phyloP scores from a whole-genome alignment of 2,329 filamentous ascomycete genomes.

The Biscogniauxia sp. region DNA sequence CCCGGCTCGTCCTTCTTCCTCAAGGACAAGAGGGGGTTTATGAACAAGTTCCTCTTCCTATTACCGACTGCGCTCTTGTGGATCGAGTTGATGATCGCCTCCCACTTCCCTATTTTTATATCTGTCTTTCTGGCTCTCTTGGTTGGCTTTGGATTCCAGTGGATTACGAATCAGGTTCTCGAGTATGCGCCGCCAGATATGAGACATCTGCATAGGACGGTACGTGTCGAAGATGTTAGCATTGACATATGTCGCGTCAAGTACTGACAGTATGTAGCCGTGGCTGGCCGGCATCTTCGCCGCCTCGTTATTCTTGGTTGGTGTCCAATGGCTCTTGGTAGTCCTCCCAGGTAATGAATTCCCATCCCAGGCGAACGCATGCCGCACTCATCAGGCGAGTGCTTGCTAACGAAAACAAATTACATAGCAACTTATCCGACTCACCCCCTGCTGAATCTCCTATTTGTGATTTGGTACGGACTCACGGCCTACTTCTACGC shows the following conservation, averaged over 20 bases:
- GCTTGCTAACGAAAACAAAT: slow-evolving; percentile 31
- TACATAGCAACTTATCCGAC: slow-evolving; percentile 58
- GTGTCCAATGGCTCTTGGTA: slow-evolving; percentile 69
- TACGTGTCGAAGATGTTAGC: slow-evolving; percentile 42
- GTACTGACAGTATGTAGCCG: slow-evolving; percentile 52
- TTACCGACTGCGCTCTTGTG: slow-evolving; percentile 81
- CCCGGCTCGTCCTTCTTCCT: slow-evolving; percentile 70
- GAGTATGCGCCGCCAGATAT: slow-evolving; percentile 84
- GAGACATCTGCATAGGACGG: slow-evolving; percentile 85
- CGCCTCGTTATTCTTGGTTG: slow-evolving; percentile 78
- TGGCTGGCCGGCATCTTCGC: slow-evolving; percentile 94
- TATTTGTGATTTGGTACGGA: slow-evolving; percentile 63
- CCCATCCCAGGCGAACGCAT: not conserved
- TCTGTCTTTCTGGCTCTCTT: slow-evolving; percentile 70
- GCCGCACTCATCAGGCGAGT: not conserved
- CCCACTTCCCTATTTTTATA: slow-evolving; percentile 69
- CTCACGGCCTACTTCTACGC: slow-evolving; percentile 84
- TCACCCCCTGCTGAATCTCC: slow-evolving; percentile 73
- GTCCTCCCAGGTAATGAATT: slow-evolving; percentile 65
- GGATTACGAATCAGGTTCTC: slow-evolving; percentile 72
- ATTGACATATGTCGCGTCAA: not conserved
- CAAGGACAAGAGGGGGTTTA: slow-evolving; percentile 74
- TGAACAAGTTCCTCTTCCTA: slow-evolving; percentile 84
- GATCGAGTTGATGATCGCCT: slow-evolving; percentile 67
- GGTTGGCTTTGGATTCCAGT: slow-evolving; percentile 70